phyloP scores from a whole-genome alignment of 2,329 filamentous ascomycete species.

The Zymoseptoria tritici region DNA sequence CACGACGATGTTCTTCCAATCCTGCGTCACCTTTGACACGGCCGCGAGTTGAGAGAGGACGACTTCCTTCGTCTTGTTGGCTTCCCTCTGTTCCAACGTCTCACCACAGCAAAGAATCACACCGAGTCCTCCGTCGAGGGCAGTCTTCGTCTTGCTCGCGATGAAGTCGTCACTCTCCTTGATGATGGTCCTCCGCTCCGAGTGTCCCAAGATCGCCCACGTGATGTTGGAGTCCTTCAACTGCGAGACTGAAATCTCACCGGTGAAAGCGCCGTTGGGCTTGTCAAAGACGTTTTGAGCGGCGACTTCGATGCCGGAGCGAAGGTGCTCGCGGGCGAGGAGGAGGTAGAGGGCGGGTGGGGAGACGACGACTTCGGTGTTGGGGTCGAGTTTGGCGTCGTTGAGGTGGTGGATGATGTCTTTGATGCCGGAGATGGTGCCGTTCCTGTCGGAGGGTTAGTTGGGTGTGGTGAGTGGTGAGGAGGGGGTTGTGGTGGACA shows the following conservation, averaged over 20 bases:
- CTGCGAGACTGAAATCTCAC: conserved; percentile 89
- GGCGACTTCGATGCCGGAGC: conserved; percentile 71
- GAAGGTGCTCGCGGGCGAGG: conserved; percentile 71
- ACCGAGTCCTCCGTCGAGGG: conserved; percentile 74
- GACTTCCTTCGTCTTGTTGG: conserved; percentile 74
- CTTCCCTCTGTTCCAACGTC: conserved; percentile 86
- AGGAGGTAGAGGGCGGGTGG: conserved; percentile 87
- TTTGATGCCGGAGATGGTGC: conserved; percentile 58
- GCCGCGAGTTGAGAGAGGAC: conserved; percentile 80
- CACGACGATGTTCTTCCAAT: conserved; percentile 92
- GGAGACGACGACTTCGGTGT: conserved; percentile 86
- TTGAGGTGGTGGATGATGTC: conserved; percentile 87
- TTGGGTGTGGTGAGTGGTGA: conserved; percentile 3
- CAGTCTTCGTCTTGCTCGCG: conserved; percentile 89
- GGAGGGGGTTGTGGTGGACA: conserved; percentile 29
- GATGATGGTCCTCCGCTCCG: conserved; percentile 84
- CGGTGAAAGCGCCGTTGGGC: conserved; percentile 91
- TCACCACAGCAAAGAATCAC: conserved; percentile 98
- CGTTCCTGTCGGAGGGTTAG: conserved; percentile 63
- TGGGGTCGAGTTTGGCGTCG: conserved; percentile 69
- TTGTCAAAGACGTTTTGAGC: conserved; percentile 91
- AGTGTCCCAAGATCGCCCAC: conserved; percentile 92
- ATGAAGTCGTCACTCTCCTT: conserved; percentile 77
- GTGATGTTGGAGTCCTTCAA: conserved; percentile 80
- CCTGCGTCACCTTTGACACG: conserved; percentile 67